Evolutionary conservation across 179 eudicot genomes (phyloP).

Genomic region (Silene vulgaris): DNA sequence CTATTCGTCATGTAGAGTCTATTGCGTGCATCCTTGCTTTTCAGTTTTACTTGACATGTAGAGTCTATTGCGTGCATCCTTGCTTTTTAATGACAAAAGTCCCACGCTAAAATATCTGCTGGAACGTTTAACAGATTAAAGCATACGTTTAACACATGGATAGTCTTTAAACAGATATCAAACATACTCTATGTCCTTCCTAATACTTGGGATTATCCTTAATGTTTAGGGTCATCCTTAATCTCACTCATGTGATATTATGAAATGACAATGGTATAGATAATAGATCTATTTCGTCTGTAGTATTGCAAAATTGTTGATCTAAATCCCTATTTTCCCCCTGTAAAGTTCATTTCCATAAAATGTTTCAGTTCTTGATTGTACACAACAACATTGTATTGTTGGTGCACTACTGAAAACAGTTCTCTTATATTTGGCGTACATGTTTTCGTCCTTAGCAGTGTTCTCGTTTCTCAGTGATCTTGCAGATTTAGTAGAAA

Average conservation of each 20-base stretch:
- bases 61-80: constrained; percentile 1
- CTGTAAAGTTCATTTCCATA: neutral
- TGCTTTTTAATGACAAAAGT: neutral
- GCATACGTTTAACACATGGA: no score
- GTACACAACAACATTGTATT: neutral
- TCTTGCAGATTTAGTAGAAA: constrained; percentile 86
- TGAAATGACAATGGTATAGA: constrained; percentile 1
- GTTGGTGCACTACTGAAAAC: neutral
- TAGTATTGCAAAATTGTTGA: neutral
- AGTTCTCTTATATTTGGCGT: constrained; percentile 5
- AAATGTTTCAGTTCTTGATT: neutral
- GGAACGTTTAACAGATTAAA: neutral
- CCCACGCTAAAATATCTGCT: neutral
- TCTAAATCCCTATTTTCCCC: neutral
- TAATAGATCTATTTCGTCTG: neutral
- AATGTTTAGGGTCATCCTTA: neutral
- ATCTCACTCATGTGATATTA: constrained; percentile 1
- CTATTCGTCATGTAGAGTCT: no score
- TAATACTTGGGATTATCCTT: neutral
- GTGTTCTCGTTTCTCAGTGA: constrained; percentile 46
- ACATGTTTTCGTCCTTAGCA: constrained; percentile 23
- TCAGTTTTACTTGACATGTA: neutral
- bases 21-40: no score
- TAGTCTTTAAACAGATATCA: neutral
- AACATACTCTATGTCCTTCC: neutral